These are phyloP conservation scores for Eucalyptus microcorys DNA, from an alignment of 345 rosid genomes.

Conservation along the genomic window DNA sequence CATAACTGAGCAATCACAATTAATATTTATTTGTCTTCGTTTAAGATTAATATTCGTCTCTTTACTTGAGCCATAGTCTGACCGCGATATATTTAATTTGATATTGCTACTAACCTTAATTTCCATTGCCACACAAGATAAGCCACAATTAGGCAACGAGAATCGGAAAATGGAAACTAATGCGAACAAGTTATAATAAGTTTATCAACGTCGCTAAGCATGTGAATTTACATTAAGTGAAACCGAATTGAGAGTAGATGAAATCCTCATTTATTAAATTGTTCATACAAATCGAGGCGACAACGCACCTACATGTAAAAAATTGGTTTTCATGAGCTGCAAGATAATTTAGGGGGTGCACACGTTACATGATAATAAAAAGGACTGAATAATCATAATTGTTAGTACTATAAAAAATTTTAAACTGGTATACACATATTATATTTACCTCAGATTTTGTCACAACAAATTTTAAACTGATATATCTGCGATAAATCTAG, in stretches of 20 bases:
- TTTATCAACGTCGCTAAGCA: background rate
- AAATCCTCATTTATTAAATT: background rate
- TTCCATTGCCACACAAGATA: background rate
- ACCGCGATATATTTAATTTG: background rate
- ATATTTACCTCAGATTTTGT: background rate
- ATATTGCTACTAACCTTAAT: background rate
- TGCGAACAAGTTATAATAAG: background rate
- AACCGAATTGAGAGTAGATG: background rate
- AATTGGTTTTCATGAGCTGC: background rate
- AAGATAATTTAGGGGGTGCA: background rate
- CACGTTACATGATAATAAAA: background rate
- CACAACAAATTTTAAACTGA: background rate
- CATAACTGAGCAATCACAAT: background rate
- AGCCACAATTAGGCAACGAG: background rate
- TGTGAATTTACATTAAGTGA: background rate
- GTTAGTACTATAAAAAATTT: background rate
- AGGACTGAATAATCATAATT: background rate
- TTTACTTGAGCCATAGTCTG: background rate
- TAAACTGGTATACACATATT: background rate
- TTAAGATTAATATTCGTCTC: background rate
- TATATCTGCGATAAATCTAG: accelerated
- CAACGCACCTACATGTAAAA: background rate
- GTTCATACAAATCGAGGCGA: background rate
- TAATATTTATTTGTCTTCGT: background rate
- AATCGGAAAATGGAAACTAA: background rate